Evolutionary conservation across 2,329 filamentous ascomycete genomes (phyloP), one percentile per base, ranked within the genome.

Genomic region (Xylariomycetidae sp.): DNA sequence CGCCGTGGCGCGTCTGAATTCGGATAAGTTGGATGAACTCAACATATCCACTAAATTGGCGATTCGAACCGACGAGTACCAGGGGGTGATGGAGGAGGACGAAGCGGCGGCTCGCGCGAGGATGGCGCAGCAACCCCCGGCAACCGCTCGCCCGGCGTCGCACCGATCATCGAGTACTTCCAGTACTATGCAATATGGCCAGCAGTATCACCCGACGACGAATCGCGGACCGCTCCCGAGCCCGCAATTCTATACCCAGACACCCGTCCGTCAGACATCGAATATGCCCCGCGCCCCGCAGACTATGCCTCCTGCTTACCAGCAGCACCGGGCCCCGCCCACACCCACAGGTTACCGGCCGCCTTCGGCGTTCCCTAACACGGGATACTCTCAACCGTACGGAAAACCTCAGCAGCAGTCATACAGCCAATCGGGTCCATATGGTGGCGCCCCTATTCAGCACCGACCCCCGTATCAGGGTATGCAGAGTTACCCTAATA

Each of bases 71-170:
- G 79, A 82, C 32, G 79, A 88, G 50, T 85, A 85, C 57, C 76
- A 74, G 42, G 88, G 88, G 4, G 77, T 83, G 4, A 81, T 94
- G 77, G 88, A 94, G 48, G 86, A 90, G 48, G 88, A 94, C 46
- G 83, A 88, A 44, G 70, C 70, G 25, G 74, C 73, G 25, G 57
- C 71, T 19, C 73, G 76, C 27, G 67, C 70, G 27, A 67, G 73
- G 25, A 49, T 69, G 40, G 30, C 54, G 59, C 47, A 63, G 60
- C 36, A 55, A 58, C 29, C 52, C 42, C 7, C 68, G 58, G 42
- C 61, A 53, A 27, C 59, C 54, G 19, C 63, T 8, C 46, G 53
- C 11, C 66, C 26, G 60, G 58, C 47, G 47, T 58, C 34, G 50
- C 66, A 31, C 45, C 53, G 63, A 45, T 37, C 48, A 31, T 51